Percentiles rank a stretch among this genome's conserved stretches.
Evolutionary conservation across 176 grass and related monocot species (phyloP).

Genomic region (Zoysia japonica): DNA sequence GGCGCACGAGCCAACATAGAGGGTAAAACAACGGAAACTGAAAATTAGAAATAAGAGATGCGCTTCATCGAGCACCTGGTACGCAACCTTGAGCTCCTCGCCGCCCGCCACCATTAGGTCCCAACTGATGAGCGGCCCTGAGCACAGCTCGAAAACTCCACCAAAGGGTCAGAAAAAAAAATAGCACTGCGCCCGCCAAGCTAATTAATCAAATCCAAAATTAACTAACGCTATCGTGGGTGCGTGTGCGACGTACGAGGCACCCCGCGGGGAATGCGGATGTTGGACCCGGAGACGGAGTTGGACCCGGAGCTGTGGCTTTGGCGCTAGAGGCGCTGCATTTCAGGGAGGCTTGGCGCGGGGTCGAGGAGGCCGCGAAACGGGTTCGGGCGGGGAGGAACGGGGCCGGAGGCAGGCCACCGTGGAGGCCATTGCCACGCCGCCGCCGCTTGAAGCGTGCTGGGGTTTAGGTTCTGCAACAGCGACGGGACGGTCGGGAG

Average conservation of each 20-base stretch:
- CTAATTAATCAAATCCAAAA: background rate
- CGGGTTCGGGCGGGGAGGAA: constrained; percentile 24
- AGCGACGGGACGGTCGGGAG: background rate
- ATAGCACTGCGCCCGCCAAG: background rate
- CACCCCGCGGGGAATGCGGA: constrained; percentile 24
- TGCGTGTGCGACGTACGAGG: constrained; percentile 31
- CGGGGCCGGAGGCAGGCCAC: constrained; percentile 22
- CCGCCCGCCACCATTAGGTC: constrained; percentile 42
- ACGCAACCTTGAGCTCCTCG: constrained; percentile 64
- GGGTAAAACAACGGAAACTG: background rate
- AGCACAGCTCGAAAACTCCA: background rate
- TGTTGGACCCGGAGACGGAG: background rate
- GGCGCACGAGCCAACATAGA: background rate
- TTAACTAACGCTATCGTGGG: background rate
- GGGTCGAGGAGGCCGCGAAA: background rate
- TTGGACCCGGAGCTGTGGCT: background rate
- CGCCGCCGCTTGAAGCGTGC: background rate
- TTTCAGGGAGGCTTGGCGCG: constrained; percentile 16
- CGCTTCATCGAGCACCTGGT: constrained; percentile 60
- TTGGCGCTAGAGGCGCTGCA: constrained; percentile 12
- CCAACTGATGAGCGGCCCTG: constrained; percentile 55
- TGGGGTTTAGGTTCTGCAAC: background rate
- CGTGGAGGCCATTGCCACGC: constrained; percentile 43
- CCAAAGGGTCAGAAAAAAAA: background rate
- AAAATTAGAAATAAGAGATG: background rate